Evolutionary conservation across 805 yeast genomes (phyloP), one percentile per base, ranked within the genome.

Genomic region (Ogataea wickerhamii): DNA sequence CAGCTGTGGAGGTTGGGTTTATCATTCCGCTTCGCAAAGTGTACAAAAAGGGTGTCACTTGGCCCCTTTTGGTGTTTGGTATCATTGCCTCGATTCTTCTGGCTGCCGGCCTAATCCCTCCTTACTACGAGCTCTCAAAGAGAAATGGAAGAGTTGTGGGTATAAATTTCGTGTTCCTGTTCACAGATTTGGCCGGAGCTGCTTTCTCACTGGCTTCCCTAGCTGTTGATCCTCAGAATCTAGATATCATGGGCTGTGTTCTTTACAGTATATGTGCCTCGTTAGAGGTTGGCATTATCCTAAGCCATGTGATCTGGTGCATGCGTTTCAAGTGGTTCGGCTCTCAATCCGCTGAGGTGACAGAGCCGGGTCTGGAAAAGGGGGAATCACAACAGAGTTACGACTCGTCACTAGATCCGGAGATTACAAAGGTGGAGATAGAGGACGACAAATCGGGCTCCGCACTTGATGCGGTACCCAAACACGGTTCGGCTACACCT

Each of bases 231-330:
- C 63, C 66, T 5, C 71, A 69, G 1, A 68, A 70, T 25, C 53
- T 84, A 55, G 96, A 89, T 58, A 59, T 77, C n/a, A 71, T 91
- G 75, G 93, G 96, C 30, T 72, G 85, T 45, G 70, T 84, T 0
- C 68, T 89, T 25, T 89, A 89, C 56, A 69, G 77, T 8, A 69
- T 87, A 14, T 88, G 89, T 24, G 77, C 88, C 3, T 76, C 61
- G 1, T 55, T 88, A 58, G 97, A 89, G 53, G 37, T 81, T 2
- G 97, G 96, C 0, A 84, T 89, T 11, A 76, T 84, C 49, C 21
- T 65, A 0, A 76, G 87, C 34, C 96, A 87, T 39, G 48, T 71
- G 6, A 64, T 83, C 11, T 88, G 96, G 96, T 66, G 69, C 51
- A 43, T 74, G 32, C 56, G 80, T 48, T 64, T 71, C 48, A 60